These are phyloP conservation scores for Salinomyces thailandicus DNA, from an alignment of 2,329 filamentous ascomycete genomes.

Conservation along the genomic window DNA sequence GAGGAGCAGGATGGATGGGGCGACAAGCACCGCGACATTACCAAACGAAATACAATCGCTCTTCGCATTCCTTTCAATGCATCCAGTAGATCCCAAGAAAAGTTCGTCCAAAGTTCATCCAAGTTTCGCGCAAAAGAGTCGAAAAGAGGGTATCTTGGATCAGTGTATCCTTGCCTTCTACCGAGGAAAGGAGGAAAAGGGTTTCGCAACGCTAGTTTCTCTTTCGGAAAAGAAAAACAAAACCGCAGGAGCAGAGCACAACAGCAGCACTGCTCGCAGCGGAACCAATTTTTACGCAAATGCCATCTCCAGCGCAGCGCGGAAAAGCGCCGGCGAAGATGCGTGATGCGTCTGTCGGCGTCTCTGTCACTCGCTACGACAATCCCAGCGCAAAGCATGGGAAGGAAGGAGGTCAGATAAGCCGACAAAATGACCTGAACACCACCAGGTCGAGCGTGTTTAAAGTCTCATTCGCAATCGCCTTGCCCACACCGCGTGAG, in stretches of 20 bases:
- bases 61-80: slow-evolving; percentile 10
- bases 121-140: no score
- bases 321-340: slow-evolving; percentile 14
- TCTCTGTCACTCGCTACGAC: slow-evolving; percentile 16
- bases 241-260: slow-evolving; percentile 26
- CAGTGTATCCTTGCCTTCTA: slow-evolving; percentile 10
- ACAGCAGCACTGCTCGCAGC: slow-evolving; percentile 25
- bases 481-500: slow-evolving; percentile 13
- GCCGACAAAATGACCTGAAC: slow-evolving; percentile 16
- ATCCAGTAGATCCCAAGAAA: slow-evolving; percentile 9
- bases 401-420: slow-evolving; percentile 3
- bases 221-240: no score
- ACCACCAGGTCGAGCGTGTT: slow-evolving; percentile 26
- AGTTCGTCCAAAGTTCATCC: slow-evolving; percentile 6
- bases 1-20: slow-evolving; percentile 37
- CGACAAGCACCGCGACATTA: slow-evolving; percentile 22
- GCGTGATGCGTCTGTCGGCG: slow-evolving; percentile 28
- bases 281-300: slow-evolving; percentile 26
- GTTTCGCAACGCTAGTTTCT: slow-evolving; percentile 19
- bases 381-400: slow-evolving; percentile 23
- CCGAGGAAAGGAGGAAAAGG: slow-evolving; percentile 15
- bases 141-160: neutral
- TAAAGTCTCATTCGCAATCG: slow-evolving; percentile 24
- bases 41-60: slow-evolving; percentile 21
- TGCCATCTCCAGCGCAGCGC: slow-evolving; percentile 13